Evolutionary conservation across 148 eudicot species (phyloP).

Genomic region (Heliosperma pusillum): DNA sequence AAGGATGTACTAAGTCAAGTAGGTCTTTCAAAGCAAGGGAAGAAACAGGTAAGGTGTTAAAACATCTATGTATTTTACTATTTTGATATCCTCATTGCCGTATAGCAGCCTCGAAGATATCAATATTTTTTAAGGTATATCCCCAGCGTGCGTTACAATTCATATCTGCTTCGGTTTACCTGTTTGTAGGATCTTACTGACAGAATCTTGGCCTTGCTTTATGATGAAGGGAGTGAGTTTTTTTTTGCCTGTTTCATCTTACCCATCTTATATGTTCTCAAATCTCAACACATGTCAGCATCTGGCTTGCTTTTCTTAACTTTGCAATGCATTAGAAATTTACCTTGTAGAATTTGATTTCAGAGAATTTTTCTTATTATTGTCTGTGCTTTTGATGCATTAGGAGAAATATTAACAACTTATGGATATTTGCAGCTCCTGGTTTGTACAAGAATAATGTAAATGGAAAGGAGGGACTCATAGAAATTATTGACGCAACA

Average conservation of each 20-base stretch:
- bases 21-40: slow-evolving; percentile 48
- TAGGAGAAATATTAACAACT: slow-evolving; percentile 13
- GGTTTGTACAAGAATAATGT: slow-evolving; percentile 32
- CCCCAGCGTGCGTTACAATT: neutral
- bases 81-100: slow-evolving; percentile 3
- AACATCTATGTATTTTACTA: neutral
- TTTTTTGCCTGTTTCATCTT: slow-evolving; percentile 3
- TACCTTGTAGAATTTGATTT: neutral
- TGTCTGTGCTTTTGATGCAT: neutral
- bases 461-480: slow-evolving; percentile 36
- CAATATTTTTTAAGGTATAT: neutral
- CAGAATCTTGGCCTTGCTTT: slow-evolving; percentile 64
- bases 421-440: slow-evolving; percentile 36
- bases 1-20: slow-evolving; percentile 41
- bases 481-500: slow-evolving; percentile 37
- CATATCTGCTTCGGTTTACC: neutral
- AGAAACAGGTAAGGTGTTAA: slow-evolving; percentile 36
- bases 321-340: slow-evolving; percentile 1
- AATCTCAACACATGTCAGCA: neutral
- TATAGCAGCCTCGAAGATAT: neutral
- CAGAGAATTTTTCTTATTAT: neutral
- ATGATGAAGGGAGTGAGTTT: slow-evolving; percentile 78
- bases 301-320: neutral
- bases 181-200: slow-evolving; percentile 72
- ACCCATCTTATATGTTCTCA: slow-evolving; percentile 8